Conservation (phyloP, 306 rosid genomes). For the Citrullus amarus region DNA sequence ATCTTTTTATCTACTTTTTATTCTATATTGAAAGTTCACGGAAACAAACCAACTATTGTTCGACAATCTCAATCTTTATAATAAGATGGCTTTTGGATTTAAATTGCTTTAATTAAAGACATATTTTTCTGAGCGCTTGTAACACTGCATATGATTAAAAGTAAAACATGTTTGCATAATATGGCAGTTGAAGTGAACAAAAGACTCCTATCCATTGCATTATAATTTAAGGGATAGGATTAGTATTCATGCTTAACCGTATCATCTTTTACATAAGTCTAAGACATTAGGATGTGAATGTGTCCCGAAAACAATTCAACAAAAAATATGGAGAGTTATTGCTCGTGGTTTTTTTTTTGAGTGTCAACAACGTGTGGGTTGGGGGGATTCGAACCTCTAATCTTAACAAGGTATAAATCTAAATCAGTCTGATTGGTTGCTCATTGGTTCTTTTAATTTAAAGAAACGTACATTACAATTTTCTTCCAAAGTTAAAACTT, state of each 20-base stretch:
- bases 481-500: constrained; percentile 3
- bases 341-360: neutral
- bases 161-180: too few species aligned
- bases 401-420: too few species aligned
- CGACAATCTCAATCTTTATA: neutral
- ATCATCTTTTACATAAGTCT: neutral
- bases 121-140: neutral
- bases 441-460: neutral
- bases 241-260: neutral
- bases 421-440: too few species aligned
- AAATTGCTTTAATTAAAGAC: neutral
- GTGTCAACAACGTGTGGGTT: too few species aligned
- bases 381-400: too few species aligned
- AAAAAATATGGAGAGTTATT: neutral
- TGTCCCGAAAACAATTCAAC: neutral
- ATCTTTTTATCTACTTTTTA: neutral
- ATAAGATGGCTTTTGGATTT: neutral
- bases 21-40: neutral
- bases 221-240: neutral
- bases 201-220: too few species aligned
- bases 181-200: too few species aligned
- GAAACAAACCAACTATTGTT: neutral
- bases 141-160: neutral
- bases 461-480: neutral
- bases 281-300: neutral